Conservation (phyloP, 306 rosid species). For the Clitoria ternatea region DNA sequence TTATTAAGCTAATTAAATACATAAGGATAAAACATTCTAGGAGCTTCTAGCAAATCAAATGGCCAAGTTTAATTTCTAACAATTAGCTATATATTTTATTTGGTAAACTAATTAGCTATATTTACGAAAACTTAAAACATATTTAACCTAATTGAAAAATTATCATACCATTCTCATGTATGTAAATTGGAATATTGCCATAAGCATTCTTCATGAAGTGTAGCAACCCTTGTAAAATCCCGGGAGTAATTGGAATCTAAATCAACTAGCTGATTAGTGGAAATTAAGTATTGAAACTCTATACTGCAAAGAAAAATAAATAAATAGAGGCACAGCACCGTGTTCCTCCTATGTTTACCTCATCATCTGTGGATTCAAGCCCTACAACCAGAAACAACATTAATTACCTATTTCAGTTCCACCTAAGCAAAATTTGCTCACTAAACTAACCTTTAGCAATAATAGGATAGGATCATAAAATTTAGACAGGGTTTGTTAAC, state of each 20-base stretch:
- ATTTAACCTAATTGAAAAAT: background rate
- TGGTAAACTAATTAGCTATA: too few relatives aligned
- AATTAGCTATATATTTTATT: too few relatives aligned
- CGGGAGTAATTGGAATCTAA: conserved; percentile 33
- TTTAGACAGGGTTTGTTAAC: background rate
- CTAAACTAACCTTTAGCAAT: background rate
- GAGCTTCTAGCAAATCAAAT: too few relatives aligned
- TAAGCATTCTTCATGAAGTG: conserved; percentile 35
- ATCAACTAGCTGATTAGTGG: conserved; percentile 1
- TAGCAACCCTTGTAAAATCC: conserved; percentile 28
- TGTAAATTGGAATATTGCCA: conserved; percentile 44
- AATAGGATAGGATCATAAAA: background rate
- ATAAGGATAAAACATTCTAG: too few relatives aligned
- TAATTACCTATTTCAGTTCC: background rate
- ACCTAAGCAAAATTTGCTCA: background rate
- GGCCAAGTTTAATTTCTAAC: too few relatives aligned
- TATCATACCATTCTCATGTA: conserved; percentile 50
- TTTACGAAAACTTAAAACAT: too few relatives aligned
- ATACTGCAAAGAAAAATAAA: background rate
- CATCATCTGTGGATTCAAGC: background rate
- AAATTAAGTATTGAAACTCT: background rate
- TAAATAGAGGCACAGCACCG: background rate
- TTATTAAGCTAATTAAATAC: too few relatives aligned
- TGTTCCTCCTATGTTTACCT: conserved; percentile 26
- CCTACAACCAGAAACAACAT: conserved; percentile 8